Base-by-base conservation (phyloP, 2,329 filamentous ascomycete genomes). In the Coniochaeta sp. region DNA sequence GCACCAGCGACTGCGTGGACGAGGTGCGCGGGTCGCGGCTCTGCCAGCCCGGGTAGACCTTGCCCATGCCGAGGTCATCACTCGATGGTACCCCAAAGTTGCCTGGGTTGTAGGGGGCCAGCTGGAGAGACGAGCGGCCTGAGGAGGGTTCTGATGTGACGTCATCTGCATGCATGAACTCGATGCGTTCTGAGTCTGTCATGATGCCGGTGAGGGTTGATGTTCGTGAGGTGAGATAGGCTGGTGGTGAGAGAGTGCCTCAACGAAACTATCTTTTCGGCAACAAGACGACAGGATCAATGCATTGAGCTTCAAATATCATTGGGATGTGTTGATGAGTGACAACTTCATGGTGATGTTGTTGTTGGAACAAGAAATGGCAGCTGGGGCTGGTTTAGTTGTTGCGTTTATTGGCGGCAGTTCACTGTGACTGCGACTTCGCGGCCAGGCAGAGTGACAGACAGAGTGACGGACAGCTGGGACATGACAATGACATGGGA, bases 1-100 rank as follows among this genome's bases (percentile, higher is more conserved):
- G 65, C 40, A 62, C 59, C 30, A 75, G 63, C 3, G 72, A 76
- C 58, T 73, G 71, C 1, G 72, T 69, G 24, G 77, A 80, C 4
- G 76, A 78, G 31, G 70, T 66, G 33, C 77, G 71, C 26, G 76
- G 75, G 49, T 79, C 77, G 14, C 30, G 31, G 1, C 52, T 54
- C 13, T 55, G 50, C 58, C 57, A 59, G 12, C 50, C 54, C 18
- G 49, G 46, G 12, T 49, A 48, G 31, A 52, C 35, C 24, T 49
- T 49, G n/a, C 28, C 18, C 45, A 48, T 48, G 45, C 45, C 45
- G 14, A 28, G 26, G n/a, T n/a, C 26, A 48, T 31, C 45, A 48
- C 26, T 28, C 45, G 45, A 48, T 42, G 38, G 38, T 14, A 18
- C 38, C 8, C 38, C 38, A 42, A 42, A 18, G n/a, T n/a, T 24